Conservation (phyloP, 1,284 basidiomycete species). For the Fereydounia khargensis region DNA sequence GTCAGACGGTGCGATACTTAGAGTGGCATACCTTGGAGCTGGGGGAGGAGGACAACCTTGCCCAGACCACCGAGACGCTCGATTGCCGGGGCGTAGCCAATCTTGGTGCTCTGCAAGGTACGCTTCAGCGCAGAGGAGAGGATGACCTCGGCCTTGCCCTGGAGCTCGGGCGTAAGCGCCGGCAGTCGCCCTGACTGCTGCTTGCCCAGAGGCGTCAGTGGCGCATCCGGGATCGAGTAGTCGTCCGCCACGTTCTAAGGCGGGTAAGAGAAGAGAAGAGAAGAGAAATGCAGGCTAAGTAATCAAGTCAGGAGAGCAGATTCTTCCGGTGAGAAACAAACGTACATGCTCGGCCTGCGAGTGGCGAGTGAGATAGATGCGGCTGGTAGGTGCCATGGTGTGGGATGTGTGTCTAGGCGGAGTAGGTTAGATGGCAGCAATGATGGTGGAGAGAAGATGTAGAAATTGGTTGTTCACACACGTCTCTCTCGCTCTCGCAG, state of each 20-base stretch:
- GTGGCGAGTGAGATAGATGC: constrained; percentile 46
- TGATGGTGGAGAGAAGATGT: too few relatives aligned
- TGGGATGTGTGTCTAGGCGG: too few relatives aligned
- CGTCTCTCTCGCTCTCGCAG: too few relatives aligned
- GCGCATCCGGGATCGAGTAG: constrained; percentile 51
- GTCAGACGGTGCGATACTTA: background rate
- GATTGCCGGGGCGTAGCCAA: constrained; percentile 46
- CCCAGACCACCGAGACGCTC: constrained; percentile 43
- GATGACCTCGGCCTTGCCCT: constrained; percentile 40
- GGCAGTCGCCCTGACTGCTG: constrained; percentile 45
- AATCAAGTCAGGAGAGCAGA: background rate
- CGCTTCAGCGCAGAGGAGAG: constrained; percentile 47
- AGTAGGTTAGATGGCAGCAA: too few relatives aligned
- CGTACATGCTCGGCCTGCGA: constrained; percentile 50
- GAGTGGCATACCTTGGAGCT: constrained; percentile 40
- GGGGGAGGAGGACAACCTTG: constrained; percentile 46
- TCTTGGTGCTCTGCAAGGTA: constrained; percentile 51
- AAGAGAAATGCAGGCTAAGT: background rate
- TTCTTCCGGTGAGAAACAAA: background rate
- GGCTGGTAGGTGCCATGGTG: constrained; percentile 20
- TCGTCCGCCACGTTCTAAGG: constrained; percentile 40
- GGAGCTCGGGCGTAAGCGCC: constrained; percentile 30
- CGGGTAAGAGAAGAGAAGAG: background rate
- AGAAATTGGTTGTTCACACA: too few relatives aligned
- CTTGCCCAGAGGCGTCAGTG: constrained; percentile 52